Evolutionary conservation across 768 basidiomycete genomes (phyloP).

Genomic region (Suillus placidus): DNA sequence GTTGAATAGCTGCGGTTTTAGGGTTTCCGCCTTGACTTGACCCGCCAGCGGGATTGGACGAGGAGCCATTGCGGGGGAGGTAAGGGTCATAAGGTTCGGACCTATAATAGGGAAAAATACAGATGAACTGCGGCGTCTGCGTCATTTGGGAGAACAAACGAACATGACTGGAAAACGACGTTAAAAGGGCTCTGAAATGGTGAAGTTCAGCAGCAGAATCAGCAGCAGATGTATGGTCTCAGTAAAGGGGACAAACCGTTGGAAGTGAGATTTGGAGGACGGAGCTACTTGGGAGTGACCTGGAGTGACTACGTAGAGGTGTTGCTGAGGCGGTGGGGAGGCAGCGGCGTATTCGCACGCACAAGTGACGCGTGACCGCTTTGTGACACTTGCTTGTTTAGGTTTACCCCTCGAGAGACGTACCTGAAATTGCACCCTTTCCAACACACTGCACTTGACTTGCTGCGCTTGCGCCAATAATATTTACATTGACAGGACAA

Average conservation of each 20-base stretch:
- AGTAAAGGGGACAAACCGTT: conserved; percentile 20
- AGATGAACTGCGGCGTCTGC: conserved; percentile 9
- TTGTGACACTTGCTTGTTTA: conserved; percentile 4
- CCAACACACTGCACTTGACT: background rate
- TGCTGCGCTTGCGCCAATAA: background rate
- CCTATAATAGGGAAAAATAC: conserved; percentile 49
- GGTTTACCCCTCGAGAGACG: background rate
- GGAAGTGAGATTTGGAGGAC: conserved; percentile 20
- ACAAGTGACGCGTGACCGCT: conserved; percentile 25
- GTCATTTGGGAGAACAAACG: conserved; percentile 19
- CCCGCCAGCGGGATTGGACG: conserved; percentile 52
- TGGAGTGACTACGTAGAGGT: conserved; percentile 21
- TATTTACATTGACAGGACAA: background rate
- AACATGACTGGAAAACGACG: conserved; percentile 26
- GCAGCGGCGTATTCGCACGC: conserved; percentile 17
- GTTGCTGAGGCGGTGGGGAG: conserved; percentile 13
- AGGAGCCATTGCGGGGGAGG: conserved; percentile 80
- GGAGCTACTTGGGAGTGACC: conserved; percentile 20
- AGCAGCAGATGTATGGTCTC: background rate
- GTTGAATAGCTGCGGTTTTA: conserved; percentile 94
- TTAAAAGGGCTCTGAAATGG: background rate
- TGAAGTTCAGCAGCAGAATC: background rate
- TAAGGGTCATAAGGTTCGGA: conserved; percentile 99
- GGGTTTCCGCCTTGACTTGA: conserved; percentile 58
- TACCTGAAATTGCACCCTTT: background rate